Evolutionary conservation across 2,329 filamentous ascomycete species (phyloP).

Genomic region (Lanzia echinophila): DNA sequence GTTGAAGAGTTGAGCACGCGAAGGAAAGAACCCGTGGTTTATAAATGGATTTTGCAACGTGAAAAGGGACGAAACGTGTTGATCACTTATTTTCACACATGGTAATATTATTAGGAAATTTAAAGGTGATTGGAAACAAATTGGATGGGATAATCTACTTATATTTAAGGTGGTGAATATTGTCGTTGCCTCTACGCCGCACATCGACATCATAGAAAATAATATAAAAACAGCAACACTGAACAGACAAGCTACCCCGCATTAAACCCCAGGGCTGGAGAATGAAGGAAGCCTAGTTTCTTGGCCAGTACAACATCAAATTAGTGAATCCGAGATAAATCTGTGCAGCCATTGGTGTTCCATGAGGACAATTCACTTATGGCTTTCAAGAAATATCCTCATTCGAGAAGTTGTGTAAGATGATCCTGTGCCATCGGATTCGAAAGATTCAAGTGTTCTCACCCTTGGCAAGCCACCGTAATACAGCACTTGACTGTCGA

Average conservation of each 20-base stretch:
- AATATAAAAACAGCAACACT: not conserved
- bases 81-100: too few species aligned
- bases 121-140: too few species aligned
- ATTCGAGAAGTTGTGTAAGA: not conserved
- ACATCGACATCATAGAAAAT: too few species aligned
- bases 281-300: not conserved
- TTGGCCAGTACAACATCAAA: not conserved
- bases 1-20: too few species aligned
- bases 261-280: slow-evolving; percentile 2
- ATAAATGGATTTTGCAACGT: not conserved
- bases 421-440: not conserved
- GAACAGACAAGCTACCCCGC: slow-evolving; percentile 7
- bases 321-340: not conserved
- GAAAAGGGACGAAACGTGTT: too few species aligned
- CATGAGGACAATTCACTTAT: not conserved
- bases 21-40: not conserved
- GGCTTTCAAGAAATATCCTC: not conserved
- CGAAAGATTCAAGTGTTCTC: not conserved
- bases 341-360: not conserved
- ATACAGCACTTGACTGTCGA: too few species aligned
- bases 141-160: too few species aligned
- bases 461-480: too few species aligned
- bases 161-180: too few species aligned
- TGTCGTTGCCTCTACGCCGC: not conserved
- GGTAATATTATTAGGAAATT: too few species aligned